Evolutionary conservation across 2,329 filamentous ascomycete genomes (phyloP).

Genomic region (Metarhizium robertsii): DNA sequence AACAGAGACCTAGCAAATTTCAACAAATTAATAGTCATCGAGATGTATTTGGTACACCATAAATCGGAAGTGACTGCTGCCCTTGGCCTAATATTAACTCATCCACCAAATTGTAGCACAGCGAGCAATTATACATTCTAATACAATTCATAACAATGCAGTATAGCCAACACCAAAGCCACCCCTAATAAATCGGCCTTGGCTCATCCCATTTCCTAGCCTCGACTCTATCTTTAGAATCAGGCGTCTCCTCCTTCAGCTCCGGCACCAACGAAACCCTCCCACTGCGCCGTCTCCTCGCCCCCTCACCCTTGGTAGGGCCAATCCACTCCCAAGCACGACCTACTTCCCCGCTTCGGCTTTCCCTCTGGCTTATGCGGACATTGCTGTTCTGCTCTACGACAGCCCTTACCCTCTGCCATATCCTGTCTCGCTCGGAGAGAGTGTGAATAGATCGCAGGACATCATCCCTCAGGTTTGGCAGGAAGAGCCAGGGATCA

Average conservation of each 20-base stretch:
- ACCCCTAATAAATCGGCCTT: conserved; percentile 29
- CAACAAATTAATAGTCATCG: too few species aligned
- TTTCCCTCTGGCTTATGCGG: conserved; percentile 61
- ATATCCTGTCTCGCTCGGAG: conserved; percentile 67
- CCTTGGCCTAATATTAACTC: neutral
- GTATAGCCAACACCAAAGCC: neutral
- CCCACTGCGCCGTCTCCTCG: conserved; percentile 39
- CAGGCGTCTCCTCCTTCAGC: conserved; percentile 24
- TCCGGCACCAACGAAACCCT: conserved; percentile 38
- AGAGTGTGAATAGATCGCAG: conserved; percentile 73
- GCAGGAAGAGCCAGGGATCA: conserved; percentile 77
- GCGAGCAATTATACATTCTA: neutral
- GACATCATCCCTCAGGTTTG: conserved; percentile 85
- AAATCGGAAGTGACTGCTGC: neutral
- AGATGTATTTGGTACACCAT: too few species aligned
- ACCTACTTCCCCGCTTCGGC: conserved; percentile 55
- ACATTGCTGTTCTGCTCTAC: conserved; percentile 95
- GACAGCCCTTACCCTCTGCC: conserved; percentile 72
- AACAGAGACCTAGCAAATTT: too few species aligned
- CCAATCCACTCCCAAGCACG: conserved; percentile 65
- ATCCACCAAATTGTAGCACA: neutral
- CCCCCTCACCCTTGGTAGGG: conserved; percentile 36
- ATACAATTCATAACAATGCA: neutral
- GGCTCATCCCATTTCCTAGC: conserved; percentile 32
- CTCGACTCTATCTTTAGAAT: conserved; percentile 14